phyloP scores from a whole-genome alignment of 2,329 filamentous ascomycete species.

The Aureobasidium sp. region DNA sequence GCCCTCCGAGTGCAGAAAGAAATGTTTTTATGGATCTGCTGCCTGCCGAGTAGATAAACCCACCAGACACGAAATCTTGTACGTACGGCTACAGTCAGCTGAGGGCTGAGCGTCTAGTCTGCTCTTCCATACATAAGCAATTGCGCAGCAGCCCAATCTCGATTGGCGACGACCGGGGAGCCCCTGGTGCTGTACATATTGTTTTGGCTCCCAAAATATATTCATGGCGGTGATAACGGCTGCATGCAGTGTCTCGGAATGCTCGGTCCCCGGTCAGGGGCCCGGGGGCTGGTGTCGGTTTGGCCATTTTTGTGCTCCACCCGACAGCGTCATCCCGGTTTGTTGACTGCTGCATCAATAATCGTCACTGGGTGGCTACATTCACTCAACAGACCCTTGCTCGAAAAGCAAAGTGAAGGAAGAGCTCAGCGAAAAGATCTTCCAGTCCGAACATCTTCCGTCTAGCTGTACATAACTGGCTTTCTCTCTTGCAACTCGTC shows the following conservation, averaged over 20 bases:
- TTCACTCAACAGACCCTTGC: conserved; percentile 30
- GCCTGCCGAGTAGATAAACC: not conserved
- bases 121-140: not conserved
- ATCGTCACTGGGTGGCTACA: conserved; percentile 38
- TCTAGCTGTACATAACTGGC: not conserved
- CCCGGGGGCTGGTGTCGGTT: conserved; percentile 42
- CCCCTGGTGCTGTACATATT: not conserved
- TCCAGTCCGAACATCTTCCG: conserved; percentile 1
- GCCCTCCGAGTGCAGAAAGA: not conserved
- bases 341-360: not conserved
- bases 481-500: not conserved
- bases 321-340: conserved; percentile 1
- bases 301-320: conserved; percentile 57
- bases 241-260: not conserved
- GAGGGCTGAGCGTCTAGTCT: not conserved
- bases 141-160: not conserved
- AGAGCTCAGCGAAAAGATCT: conserved; percentile 1
- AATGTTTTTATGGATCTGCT: not conserved
- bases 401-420: conserved; percentile 4
- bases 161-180: too few species aligned
- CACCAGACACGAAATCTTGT: not conserved
- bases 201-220: not conserved
- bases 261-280: not conserved
- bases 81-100: not conserved
- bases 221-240: not conserved